A percentile compares a stretch with the other conserved stretches of the same genome.
Evolutionary conservation across 371 early-diverging fungal genomes (phyloP).

Genomic region (Smittium culicis): DNA sequence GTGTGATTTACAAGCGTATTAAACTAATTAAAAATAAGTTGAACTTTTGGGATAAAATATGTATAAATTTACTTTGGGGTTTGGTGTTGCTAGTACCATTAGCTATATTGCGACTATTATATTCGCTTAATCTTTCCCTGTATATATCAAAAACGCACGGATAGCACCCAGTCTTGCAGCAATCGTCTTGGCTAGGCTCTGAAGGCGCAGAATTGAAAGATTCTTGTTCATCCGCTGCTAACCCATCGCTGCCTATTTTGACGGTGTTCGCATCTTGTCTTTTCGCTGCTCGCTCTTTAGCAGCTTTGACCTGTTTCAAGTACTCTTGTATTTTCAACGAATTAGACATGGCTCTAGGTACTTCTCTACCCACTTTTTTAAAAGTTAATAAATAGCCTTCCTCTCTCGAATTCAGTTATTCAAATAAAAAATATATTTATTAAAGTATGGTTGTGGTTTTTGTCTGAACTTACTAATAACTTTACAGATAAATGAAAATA

Average conservation of each 20-base stretch:
- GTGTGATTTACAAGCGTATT: too few relatives aligned
- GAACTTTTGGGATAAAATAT: background rate
- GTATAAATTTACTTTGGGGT: background rate
- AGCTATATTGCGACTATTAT: background rate
- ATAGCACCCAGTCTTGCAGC: slow-evolving; percentile 10
- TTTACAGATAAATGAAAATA: too few relatives aligned
- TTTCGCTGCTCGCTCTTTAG: background rate
- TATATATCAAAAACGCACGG: slow-evolving; percentile 12
- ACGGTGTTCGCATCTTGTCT: background rate
- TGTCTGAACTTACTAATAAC: too few relatives aligned
- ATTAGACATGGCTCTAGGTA: too few relatives aligned
- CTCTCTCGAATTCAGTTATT: too few relatives aligned
- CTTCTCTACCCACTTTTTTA: too few relatives aligned
- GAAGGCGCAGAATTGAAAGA: background rate
- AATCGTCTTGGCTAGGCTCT: slow-evolving; percentile 2
- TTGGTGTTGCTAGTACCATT: too few relatives aligned
- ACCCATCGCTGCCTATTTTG: background rate
- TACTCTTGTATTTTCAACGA: background rate
- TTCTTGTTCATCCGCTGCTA: background rate
- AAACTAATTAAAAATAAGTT: too few relatives aligned
- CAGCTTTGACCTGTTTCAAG: background rate
- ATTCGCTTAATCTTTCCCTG: slow-evolving; percentile 1
- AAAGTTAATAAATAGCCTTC: too few relatives aligned
- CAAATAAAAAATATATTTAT: too few relatives aligned
- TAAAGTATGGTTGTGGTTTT: too few relatives aligned